These are phyloP conservation scores for Mycena rebaudengoi DNA, from an alignment of 768 basidiomycete species.

Conservation along the genomic window DNA sequence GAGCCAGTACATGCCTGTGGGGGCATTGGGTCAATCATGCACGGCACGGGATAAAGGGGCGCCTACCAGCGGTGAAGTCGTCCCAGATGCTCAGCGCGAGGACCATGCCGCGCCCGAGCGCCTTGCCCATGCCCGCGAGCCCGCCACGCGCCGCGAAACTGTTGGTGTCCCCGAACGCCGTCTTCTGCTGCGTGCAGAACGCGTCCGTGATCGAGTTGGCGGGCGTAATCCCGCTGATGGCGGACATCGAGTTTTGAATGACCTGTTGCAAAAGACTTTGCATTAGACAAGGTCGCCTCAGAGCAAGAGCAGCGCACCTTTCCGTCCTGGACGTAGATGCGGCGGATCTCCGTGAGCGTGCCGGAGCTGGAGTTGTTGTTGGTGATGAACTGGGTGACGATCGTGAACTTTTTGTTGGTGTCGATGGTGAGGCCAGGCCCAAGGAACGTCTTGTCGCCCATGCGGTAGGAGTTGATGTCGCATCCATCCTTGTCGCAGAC, in stretches of 20 bases:
- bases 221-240: conserved; percentile 45
- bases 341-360: conserved; percentile 51
- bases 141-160: conserved; percentile 52
- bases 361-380: conserved; percentile 47
- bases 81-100: conserved; percentile 53
- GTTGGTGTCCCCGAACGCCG: conserved; percentile 53
- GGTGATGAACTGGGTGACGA: conserved; percentile 63
- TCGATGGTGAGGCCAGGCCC: conserved; percentile 56
- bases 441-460: conserved; percentile 55
- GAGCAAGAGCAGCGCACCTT: too few species aligned
- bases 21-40: background rate
- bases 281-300: too few species aligned
- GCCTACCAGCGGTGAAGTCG: conserved; percentile 49
- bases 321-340: conserved; percentile 54
- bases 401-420: conserved; percentile 58
- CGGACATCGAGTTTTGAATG: conserved; percentile 49
- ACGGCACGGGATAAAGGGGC: conserved; percentile 38
- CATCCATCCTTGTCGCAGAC: conserved; percentile 65
- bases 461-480: conserved; percentile 69
- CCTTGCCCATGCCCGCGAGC: conserved; percentile 43
- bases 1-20: conserved; percentile 39
- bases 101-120: conserved; percentile 52
- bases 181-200: conserved; percentile 52
- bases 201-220: conserved; percentile 48
- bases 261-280: too few species aligned